Evolutionary conservation across 2,329 filamentous ascomycete genomes (phyloP).

Genomic region (Phyllosticta citribraziliensis): DNA sequence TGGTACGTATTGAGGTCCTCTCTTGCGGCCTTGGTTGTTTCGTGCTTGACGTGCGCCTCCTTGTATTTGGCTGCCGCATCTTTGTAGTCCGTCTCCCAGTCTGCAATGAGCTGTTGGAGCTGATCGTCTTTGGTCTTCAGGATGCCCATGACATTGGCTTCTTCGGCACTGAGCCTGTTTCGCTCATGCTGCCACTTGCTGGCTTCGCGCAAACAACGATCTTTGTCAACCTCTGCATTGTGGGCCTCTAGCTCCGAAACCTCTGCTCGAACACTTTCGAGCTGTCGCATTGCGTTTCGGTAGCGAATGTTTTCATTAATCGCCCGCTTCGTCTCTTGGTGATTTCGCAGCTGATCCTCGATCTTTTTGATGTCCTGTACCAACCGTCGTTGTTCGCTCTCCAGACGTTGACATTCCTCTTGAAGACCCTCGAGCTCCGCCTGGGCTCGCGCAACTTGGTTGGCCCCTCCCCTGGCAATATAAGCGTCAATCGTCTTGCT

Average conservation of each 20-base stretch:
- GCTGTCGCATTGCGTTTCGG: conserved; percentile 60
- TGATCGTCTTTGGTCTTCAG: conserved; percentile 81
- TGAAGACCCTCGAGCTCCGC: conserved; percentile 60
- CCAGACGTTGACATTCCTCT: conserved; percentile 52
- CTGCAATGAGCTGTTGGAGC: conserved; percentile 58
- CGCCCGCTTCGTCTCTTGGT: conserved; percentile 72
- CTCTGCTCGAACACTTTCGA: conserved; percentile 57
- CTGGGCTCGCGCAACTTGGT: conserved; percentile 59
- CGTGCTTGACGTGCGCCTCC: conserved; percentile 79
- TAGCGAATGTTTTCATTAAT: conserved; percentile 85
- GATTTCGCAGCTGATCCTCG: conserved; percentile 65
- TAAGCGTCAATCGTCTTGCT: conserved; percentile 75
- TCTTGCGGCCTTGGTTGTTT: conserved; percentile 84
- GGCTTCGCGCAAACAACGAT: conserved; percentile 62
- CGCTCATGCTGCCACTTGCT: conserved; percentile 56
- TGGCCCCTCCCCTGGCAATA: conserved; percentile 61
- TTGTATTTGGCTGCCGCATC: conserved; percentile 72
- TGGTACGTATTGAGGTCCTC: conserved; percentile 80
- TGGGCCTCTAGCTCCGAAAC: conserved; percentile 67
- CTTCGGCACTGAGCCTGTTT: conserved; percentile 61
- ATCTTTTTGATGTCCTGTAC: conserved; percentile 66
- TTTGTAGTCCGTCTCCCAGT: conserved; percentile 82
- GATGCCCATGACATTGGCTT: conserved; percentile 63
- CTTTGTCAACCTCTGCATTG: conserved; percentile 74
- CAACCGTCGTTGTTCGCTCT: conserved; percentile 58